Evolutionary conservation across 139 green algal genomes (phyloP).

Genomic region (Zygnema cylindricum): DNA sequence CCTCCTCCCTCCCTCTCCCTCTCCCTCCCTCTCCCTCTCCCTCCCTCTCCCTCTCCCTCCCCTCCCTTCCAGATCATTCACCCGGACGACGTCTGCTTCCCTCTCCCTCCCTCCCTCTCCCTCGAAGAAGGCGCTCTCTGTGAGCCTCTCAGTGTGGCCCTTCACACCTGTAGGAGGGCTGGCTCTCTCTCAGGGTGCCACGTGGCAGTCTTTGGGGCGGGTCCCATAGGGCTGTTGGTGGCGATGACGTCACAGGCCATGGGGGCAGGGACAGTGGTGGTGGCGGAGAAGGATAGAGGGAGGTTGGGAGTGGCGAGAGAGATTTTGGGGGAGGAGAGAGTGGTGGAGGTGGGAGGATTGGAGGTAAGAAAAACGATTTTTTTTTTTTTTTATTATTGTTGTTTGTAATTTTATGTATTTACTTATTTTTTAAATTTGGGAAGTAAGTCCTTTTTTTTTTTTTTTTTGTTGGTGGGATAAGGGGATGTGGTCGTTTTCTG

Average conservation of each 20-base stretch:
- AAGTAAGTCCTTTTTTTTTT: too few species aligned
- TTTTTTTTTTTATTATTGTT: too few species aligned
- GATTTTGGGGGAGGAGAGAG: background rate
- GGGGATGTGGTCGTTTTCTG: too few species aligned
- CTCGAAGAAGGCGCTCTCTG: slow-evolving; percentile 73
- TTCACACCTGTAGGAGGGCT: slow-evolving; percentile 68
- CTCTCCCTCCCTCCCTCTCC: slow-evolving; percentile 62
- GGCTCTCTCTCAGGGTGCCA: slow-evolving; percentile 60
- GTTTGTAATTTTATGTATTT: too few species aligned
- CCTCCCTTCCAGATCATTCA: slow-evolving; percentile 60
- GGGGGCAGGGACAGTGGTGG: slow-evolving; percentile 64
- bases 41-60: background rate
- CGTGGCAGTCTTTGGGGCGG: slow-evolving; percentile 70
- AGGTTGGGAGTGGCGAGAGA: slow-evolving; percentile 12
- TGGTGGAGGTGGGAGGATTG: background rate
- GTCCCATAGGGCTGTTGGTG: slow-evolving; percentile 71
- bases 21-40: background rate
- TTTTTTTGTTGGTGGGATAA: too few species aligned
- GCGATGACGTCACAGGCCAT: slow-evolving; percentile 67
- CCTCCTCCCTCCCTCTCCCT: background rate
- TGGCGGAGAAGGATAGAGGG: slow-evolving; percentile 64
- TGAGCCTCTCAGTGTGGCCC: slow-evolving; percentile 70
- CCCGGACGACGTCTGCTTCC: slow-evolving; percentile 71
- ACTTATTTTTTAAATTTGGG: too few species aligned
- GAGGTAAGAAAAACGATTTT: too few species aligned